Evolutionary conservation across 1,139 yeast species (phyloP).

Genomic region (Geotrichum citri-aurantii): DNA sequence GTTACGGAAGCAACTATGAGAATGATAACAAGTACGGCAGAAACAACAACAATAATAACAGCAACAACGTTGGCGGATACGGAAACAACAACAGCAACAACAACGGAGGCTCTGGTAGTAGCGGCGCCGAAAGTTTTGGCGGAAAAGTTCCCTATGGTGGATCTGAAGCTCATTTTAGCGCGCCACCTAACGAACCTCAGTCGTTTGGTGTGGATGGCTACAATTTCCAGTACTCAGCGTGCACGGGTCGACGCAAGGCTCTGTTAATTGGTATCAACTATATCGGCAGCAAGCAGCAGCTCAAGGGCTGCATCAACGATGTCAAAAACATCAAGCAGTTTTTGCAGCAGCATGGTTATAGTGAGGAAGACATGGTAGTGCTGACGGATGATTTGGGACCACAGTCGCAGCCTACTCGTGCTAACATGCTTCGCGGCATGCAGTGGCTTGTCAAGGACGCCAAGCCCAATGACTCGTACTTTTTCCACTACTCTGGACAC

Average conservation of each 20-base stretch:
- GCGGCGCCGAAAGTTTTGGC: neutral
- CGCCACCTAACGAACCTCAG: conserved; percentile 38
- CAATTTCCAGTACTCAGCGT: conserved; percentile 63
- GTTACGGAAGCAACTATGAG: neutral
- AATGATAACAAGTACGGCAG: neutral
- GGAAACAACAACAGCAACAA: conserved; percentile 32
- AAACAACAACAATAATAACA: neutral
- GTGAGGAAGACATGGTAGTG: conserved; percentile 73
- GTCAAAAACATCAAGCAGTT: conserved; percentile 37
- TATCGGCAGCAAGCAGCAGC: conserved; percentile 60
- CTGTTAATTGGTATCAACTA: conserved; percentile 83
- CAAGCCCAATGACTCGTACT: conserved; percentile 56
- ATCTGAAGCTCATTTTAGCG: neutral
- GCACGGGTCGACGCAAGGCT: conserved; percentile 75
- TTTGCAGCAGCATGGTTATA: conserved; percentile 47
- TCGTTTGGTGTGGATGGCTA: conserved; percentile 33
- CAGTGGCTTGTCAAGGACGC: conserved; percentile 85
- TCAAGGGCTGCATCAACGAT: conserved; percentile 78
- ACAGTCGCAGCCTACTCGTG: conserved; percentile 66
- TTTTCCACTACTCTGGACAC: conserved; percentile 91
- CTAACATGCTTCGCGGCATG: conserved; percentile 80
- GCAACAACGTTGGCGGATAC: neutral
- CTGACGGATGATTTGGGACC: conserved; percentile 66
- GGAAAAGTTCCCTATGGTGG: conserved; percentile 36
- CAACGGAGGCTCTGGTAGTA: conserved; percentile 1